These are phyloP conservation scores for Epithemia pelagica DNA, from an alignment of 108 stramenopile genomes.

Conservation along the genomic window DNA sequence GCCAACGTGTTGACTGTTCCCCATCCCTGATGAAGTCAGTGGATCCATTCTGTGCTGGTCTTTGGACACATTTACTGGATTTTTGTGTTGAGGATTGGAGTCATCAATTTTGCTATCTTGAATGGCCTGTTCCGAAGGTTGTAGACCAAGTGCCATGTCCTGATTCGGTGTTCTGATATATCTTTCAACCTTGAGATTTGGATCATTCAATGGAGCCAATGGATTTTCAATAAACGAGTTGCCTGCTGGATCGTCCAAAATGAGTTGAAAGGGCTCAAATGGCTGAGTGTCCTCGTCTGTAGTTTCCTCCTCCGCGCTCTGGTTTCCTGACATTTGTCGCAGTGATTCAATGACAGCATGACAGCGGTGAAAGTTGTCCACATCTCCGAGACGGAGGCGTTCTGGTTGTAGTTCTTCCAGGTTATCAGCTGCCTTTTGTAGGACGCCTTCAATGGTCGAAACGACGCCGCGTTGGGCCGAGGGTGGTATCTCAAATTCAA, in stretches of 20 bases:
- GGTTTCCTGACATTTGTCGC: slow-evolving; percentile 6
- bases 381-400: slow-evolving; percentile 29
- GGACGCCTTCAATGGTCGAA: slow-evolving; percentile 69
- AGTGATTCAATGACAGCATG: slow-evolving; percentile 26
- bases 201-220: slow-evolving; percentile 29
- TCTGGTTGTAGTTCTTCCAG: slow-evolving; percentile 33
- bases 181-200: slow-evolving; percentile 18
- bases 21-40: neutral
- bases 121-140: slow-evolving; percentile 30
- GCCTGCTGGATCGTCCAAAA: slow-evolving; percentile 67
- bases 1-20: neutral
- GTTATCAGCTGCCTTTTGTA: slow-evolving; percentile 21
- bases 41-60: slow-evolving; percentile 8
- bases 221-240: slow-evolving; percentile 72
- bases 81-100: slow-evolving; percentile 35
- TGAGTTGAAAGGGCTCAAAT: slow-evolving; percentile 52
- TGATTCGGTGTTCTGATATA: slow-evolving; percentile 38
- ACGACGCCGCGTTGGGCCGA: slow-evolving; percentile 57
- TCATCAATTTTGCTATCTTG: slow-evolving; percentile 25
- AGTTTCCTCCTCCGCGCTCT: slow-evolving; percentile 4
- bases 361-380: slow-evolving; percentile 39
- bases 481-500: slow-evolving; percentile 83
- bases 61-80: slow-evolving; percentile 22
- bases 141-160: slow-evolving; percentile 44
- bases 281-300: slow-evolving; percentile 12